A percentile compares a stretch with the other conserved stretches of the same genome.
Evolutionary conservation across 208 protist species (phyloP).

Genomic region (Borovskyia barvae): DNA sequence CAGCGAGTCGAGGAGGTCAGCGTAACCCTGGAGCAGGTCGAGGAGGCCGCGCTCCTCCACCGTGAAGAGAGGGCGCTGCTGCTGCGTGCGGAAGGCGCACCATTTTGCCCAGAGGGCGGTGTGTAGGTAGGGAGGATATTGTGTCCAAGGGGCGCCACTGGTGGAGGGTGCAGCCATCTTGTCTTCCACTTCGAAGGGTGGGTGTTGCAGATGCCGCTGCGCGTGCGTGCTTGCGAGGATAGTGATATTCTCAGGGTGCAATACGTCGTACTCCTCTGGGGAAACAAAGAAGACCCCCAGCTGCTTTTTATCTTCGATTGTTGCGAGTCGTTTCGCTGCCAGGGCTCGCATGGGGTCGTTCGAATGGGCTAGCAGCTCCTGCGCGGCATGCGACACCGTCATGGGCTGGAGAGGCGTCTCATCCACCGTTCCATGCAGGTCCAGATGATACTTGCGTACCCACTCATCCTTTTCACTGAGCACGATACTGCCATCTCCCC

Average conservation of each 20-base stretch:
- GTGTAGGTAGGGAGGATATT: constrained; percentile 59
- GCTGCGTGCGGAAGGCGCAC: constrained; percentile 39
- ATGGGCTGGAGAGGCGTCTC: constrained; percentile 39
- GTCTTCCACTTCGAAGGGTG: constrained; percentile 39
- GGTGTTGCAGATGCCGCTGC: constrained; percentile 43
- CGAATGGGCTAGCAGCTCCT: constrained; percentile 26
- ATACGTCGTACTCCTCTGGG: constrained; percentile 32
- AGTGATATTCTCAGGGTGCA: constrained; percentile 47
- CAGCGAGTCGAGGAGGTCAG: constrained; percentile 72
- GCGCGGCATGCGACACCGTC: constrained; percentile 20
- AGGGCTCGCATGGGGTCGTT: constrained; percentile 25
- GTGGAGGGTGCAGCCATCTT: neutral
- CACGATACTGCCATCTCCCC: neutral
- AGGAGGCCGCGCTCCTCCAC: constrained; percentile 69
- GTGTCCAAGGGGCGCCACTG: constrained; percentile 1
- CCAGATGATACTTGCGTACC: constrained; percentile 67
- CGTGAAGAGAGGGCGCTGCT: constrained; percentile 38
- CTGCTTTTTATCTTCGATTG: constrained; percentile 23
- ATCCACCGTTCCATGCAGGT: constrained; percentile 52
- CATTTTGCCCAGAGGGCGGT: constrained; percentile 70
- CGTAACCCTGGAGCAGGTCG: constrained; percentile 75
- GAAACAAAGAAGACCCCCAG: constrained; percentile 39
- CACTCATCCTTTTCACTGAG: constrained; percentile 40
- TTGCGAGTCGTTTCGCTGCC: constrained; percentile 8
- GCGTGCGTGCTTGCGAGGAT: constrained; percentile 52